Percentiles rank a stretch among this genome's conserved stretches.
phyloP scores from a whole-genome alignment of 192 early-diverging fungal genomes.

The Linnemannia elongata region DNA sequence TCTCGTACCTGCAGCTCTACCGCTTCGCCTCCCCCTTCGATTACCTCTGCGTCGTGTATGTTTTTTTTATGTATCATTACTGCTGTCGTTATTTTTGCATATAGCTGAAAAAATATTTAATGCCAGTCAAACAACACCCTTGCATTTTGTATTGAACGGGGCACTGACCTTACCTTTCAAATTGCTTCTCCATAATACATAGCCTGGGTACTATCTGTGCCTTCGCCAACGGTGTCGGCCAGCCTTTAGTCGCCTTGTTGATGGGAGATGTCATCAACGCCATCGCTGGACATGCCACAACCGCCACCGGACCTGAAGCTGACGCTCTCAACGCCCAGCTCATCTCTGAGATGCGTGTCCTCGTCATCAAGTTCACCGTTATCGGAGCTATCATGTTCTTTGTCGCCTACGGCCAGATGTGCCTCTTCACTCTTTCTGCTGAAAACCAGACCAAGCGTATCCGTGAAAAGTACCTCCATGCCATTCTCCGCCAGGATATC shows the following conservation, averaged over 20 bases:
- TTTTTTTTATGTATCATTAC: constrained; percentile 56
- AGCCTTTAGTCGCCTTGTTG: constrained; percentile 40
- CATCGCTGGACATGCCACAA: constrained; percentile 59
- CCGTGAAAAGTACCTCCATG: constrained; percentile 77
- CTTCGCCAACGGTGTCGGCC: constrained; percentile 37
- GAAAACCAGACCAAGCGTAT: constrained; percentile 81
- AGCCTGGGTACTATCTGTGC: constrained; percentile 45
- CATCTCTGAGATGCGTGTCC: constrained; percentile 61
- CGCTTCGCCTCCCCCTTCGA: constrained; percentile 76
- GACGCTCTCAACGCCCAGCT: constrained; percentile 23
- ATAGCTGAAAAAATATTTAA: neutral
- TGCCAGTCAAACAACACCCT: neutral
- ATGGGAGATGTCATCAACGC: constrained; percentile 68
- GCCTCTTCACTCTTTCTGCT: constrained; percentile 52
- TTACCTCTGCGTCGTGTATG: constrained; percentile 63
- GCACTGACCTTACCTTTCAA: neutral
- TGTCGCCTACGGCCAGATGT: constrained; percentile 56
- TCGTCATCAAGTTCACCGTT: constrained; percentile 50
- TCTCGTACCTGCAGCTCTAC: constrained; percentile 74
- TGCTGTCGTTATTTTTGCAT: constrained; percentile 52
- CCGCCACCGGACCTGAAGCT: constrained; percentile 60
- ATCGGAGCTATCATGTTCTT: constrained; percentile 42
- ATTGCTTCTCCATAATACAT: constrained; percentile 2
- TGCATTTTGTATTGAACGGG: neutral
- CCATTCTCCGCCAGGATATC: constrained; percentile 89